Evolutionary conservation across 495 filamentous ascomycete species (phyloP), one percentile per base, ranked within the genome.

Genomic region (Aspergillus nidulans): DNA sequence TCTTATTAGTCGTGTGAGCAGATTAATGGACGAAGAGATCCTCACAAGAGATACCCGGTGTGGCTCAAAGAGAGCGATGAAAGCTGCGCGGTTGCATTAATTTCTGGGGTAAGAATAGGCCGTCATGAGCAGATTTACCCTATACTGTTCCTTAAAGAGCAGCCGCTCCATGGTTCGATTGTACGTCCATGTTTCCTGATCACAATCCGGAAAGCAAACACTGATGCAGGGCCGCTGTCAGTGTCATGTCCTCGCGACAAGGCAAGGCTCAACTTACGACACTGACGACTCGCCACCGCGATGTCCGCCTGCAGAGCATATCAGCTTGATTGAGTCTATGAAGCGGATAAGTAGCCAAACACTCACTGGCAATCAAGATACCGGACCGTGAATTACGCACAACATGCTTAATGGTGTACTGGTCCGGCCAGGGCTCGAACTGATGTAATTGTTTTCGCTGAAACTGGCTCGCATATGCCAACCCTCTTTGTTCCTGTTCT

Each of bases 11-110:
- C 20, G 53, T 45, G 21, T 20, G 52, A 57, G 55, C 42, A 34
- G 30, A 43, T 38, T 8, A 21, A 48, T 13, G 40, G 25, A 53
- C 3, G 25, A 28, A 26, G 28, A n/a, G 23, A 32, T 40, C 43
- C 72, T 52, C 63, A 75, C 73, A 76, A 43, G 3, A 75, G 39
- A 46, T 68, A 68, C 4, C 69, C 70, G 6, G 73, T 71, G n/a
- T 65, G 67, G 30, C 73, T 71, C 20, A 75, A 24, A 4, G 70
- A 75, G 18, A 75, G 54, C 2, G 73, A 76, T 6, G 72, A 70
- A 19, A 76, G 43, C 73, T 76, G 47, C 15, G 42, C 19, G 23
- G 26, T 18, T 25, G 1, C 26, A 50, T 69, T 38, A 64, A 49
- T 10, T 4, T 13, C 12, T 44, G 13, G 12, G 10, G 18, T 6